Base-by-base conservation (phyloP, 306 rosid species). In the Fragaria iinumae region DNA sequence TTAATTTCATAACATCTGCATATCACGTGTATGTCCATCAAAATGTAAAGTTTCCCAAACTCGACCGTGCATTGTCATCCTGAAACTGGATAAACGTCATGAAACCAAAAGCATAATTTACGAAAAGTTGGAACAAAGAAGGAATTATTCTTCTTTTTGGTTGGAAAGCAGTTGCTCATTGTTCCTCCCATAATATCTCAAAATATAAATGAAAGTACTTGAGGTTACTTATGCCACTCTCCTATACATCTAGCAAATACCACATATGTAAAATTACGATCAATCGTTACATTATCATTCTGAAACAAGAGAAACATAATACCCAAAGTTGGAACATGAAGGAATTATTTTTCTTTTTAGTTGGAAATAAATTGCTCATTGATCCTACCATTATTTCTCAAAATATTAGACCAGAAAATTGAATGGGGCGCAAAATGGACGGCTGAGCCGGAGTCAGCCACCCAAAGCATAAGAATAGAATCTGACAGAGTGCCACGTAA, bases 401-500 rank as follows among this genome's bases (percentile, higher is more conserved):
- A 49, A 49, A n/a, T 12, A 60, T 27, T 60, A 60, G 38, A 14
- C 62, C 5, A 53, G 12, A 55, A 55, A 55, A 55, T 55, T 55
- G 63, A 21, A 3, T 23, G 64, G 34, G 64, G 39, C 66, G 20
- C 27, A 60, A 29, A 23, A 2, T 29, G 68, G 68, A 16, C 39
- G 38, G 68, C 44, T 6, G 41, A 36, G 38, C 14, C 34, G 3
- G 11, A 23, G 2, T 23, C 64, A 23, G 69, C 45, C 21, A 64
- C 48, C 75, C 56, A 59, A 53, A 13, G 23, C 4, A 12, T 6
- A 36, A 25, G 63, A 69, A 47, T 29, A 36, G 73, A 29, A 7
- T 72, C 79, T 67, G 84, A 67, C 79, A 11, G 44, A 72, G 65
- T 13, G 76, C 70, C 84, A 72, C 82, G 74, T 71, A 29, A 4